A percentile compares a stretch with the other conserved stretches of the same genome.
phyloP scores from a whole-genome alignment of 768 basidiomycete genomes.

The Boletus sp. region DNA sequence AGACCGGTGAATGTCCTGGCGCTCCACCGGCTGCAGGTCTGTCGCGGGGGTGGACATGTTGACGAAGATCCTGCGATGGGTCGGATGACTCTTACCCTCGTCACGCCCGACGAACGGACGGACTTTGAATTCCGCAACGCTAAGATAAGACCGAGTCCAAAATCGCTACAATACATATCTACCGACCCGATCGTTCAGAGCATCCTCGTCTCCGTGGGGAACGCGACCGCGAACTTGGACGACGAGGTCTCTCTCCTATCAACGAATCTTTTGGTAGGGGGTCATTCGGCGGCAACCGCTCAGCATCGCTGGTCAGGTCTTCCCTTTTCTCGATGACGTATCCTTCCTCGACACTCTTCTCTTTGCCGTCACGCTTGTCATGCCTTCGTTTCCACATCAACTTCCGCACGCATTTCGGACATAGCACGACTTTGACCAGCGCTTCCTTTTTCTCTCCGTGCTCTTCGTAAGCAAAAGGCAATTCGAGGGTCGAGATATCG shows the following conservation, averaged over 20 bases:
- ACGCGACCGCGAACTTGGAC: slow-evolving; percentile 27
- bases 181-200: too few relatives aligned
- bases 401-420: slow-evolving; percentile 75
- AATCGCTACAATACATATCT: too few relatives aligned
- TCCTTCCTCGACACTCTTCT: neutral
- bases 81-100: too few relatives aligned
- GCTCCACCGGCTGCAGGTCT: slow-evolving; percentile 46
- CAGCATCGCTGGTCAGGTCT: neutral
- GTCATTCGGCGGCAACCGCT: neutral
- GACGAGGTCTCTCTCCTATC: neutral
- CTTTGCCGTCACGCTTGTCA: slow-evolving; percentile 44
- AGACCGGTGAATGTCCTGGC: slow-evolving; percentile 74
- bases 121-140: slow-evolving; percentile 20
- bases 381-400: slow-evolving; percentile 81
- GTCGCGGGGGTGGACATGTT: slow-evolving; percentile 12
- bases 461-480: slow-evolving; percentile 89
- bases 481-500: slow-evolving; percentile 71
- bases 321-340: neutral
- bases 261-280: neutral
- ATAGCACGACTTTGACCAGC: slow-evolving; percentile 89
- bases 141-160: too few relatives aligned
- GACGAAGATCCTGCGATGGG: too few relatives aligned
- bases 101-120: slow-evolving; percentile 15
- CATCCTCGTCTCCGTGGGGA: slow-evolving; percentile 27
- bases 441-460: slow-evolving; percentile 72